A percentile compares a stretch with the other conserved stretches of the same genome.
Evolutionary conservation across 1,139 yeast species (phyloP).

Genomic region (Candida sanyaensis): DNA sequence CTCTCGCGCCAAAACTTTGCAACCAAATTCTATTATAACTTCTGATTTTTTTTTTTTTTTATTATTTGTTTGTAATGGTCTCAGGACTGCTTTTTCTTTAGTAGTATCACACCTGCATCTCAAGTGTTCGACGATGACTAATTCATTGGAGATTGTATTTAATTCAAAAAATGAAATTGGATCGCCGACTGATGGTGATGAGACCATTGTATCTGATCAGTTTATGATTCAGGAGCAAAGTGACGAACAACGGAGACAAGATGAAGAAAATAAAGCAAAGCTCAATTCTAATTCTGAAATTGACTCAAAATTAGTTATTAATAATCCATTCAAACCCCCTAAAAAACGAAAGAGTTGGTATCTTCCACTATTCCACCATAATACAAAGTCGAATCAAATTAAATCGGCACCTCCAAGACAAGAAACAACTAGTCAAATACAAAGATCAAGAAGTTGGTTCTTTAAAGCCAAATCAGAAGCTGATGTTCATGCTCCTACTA

Average conservation of each 20-base stretch:
- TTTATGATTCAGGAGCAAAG: neutral
- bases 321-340: too few species aligned
- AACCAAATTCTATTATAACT: too few species aligned
- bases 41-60: too few species aligned
- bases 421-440: neutral
- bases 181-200: neutral
- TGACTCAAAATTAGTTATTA: neutral
- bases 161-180: neutral
- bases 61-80: too few species aligned
- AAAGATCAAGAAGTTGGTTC: constrained; percentile 2
- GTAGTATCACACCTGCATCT: too few species aligned
- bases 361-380: neutral
- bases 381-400: neutral
- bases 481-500: neutral
- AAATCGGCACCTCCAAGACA: neutral
- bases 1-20: too few species aligned
- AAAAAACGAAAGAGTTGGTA: constrained; percentile 1
- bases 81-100: too few species aligned
- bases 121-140: too few species aligned
- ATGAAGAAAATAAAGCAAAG: neutral
- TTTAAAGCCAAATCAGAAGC: neutral
- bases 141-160: too few species aligned
- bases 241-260: neutral
- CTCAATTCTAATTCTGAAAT: neutral
- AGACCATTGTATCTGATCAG: neutral